Evolutionary conservation across 1,284 basidiomycete species (phyloP), one percentile per base, ranked within the genome.

Genomic region (Trichosporon asahii): DNA sequence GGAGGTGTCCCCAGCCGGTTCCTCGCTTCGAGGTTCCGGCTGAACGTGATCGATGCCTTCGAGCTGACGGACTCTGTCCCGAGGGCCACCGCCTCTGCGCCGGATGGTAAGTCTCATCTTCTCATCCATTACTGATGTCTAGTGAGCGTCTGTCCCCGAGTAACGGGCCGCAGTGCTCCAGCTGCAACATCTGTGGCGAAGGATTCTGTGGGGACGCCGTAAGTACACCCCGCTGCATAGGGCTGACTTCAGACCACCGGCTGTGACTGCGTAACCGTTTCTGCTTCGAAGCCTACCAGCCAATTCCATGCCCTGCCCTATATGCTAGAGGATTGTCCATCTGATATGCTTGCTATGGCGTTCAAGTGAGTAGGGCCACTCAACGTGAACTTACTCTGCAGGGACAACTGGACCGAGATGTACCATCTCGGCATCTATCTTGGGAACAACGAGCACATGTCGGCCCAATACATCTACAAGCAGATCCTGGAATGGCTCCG

Each of bases 401-500:
- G 73, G 67, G 74, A 75, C 66, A 75, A 75, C 67, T 75, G 74
- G 74, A 69, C 67, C 8, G 74, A 75, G 67, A 73, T 75, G 72
- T 49, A 25, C 49, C 37, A 68, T 21, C 71, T 75, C n/a, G 67
- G 69, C 46, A 23, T 31, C 68, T 74, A 69, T 40, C 64, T 75
- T n/a, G 40, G 23, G 9, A 14, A 64, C 12, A 35, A 69, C 29
- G 31, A 60, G 18, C 46, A 60, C 14, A 25, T 53, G 11, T 23
- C 60, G 2, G 49, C 73, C 0, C 12, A 63, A 15, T 8, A 18
- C 8, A 70, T 75, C 64, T 72, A 72, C 61, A 27, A 57, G 25
- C 31, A 65, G 9, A 75, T 75, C 23, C 23, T 74, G 12, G 63
- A 31, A 1, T 75, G 74, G 74, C 69, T 75, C 1, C 66, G 72